Evolutionary conservation across 2,329 filamentous ascomycete species (phyloP).

Genomic region (Plenodomus lindquistii): DNA sequence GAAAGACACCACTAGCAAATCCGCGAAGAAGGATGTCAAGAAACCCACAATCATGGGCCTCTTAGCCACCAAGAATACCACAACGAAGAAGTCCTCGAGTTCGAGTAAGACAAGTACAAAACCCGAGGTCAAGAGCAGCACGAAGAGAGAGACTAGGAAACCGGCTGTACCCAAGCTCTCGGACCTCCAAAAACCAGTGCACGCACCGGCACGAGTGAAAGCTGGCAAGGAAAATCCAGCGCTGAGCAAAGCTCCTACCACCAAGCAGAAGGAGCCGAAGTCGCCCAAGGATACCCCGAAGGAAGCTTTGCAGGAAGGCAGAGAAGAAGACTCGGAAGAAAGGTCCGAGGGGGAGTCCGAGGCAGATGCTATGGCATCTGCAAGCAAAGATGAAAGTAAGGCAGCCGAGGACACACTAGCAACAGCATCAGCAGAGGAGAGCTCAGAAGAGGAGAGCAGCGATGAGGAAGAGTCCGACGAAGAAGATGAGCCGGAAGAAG

Average conservation of each 20-base stretch:
- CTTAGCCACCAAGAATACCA: background rate
- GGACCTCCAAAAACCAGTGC: conserved; percentile 22
- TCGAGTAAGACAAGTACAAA: background rate
- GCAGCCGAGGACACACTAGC: background rate
- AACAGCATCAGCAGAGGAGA: conserved; percentile 1
- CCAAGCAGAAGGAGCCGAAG: conserved; percentile 11
- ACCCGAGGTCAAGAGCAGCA: background rate
- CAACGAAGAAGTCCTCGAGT: background rate
- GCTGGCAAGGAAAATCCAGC: conserved; percentile 29
- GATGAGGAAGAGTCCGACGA: conserved; percentile 6
- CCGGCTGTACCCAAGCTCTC: conserved; percentile 19
- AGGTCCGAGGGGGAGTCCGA: conserved; percentile 10
- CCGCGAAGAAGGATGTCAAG: background rate
- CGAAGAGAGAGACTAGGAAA: background rate
- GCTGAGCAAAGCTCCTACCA: conserved; percentile 25
- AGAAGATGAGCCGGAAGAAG: conserved; percentile 8
- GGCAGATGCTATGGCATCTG: conserved; percentile 1
- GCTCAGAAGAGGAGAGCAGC: conserved; percentile 4
- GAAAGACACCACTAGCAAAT: background rate
- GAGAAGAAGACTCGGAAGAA: conserved; percentile 22
- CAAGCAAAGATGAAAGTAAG: background rate
- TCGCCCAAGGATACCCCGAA: conserved; percentile 15
- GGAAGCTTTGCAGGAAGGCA: conserved; percentile 26
- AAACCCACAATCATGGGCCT: background rate
- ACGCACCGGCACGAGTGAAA: conserved; percentile 27